phyloP scores from a whole-genome alignment of 1,139 yeast genomes.

The Geotrichum histeridarum region DNA sequence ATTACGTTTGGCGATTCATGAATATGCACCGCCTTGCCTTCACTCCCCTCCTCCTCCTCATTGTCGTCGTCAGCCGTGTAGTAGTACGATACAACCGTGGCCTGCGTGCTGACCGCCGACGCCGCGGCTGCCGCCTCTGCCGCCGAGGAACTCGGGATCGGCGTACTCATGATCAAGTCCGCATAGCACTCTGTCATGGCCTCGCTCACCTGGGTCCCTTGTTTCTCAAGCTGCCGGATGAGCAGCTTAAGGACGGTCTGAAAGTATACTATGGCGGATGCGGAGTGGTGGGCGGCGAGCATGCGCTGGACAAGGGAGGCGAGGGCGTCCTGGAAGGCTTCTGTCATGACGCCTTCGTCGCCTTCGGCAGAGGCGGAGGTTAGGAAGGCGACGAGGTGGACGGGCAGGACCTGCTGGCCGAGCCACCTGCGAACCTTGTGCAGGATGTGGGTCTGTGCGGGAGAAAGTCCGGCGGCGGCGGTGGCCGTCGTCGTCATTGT shows the following conservation, averaged over 20 bases:
- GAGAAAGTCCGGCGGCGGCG: background rate
- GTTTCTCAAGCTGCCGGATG: conserved; percentile 11
- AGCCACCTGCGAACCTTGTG: background rate
- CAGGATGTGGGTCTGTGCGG: no score
- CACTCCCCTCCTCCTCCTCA: no score
- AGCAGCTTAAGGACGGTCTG: conserved; percentile 13
- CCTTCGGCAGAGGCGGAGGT: background rate
- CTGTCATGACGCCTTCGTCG: background rate
- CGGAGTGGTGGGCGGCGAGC: background rate
- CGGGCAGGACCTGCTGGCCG: conserved; percentile 11
- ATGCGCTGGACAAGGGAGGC: background rate
- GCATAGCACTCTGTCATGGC: conserved; percentile 11
- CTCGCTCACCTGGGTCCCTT: background rate
- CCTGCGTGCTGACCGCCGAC: background rate
- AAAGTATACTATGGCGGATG: conserved; percentile 6
- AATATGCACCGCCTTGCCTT: background rate
- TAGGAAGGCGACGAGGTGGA: background rate
- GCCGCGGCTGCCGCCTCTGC: background rate
- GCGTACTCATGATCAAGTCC: conserved; percentile 5
- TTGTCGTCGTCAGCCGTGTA: background rate
- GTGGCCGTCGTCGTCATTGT: background rate
- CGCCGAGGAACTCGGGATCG: background rate
- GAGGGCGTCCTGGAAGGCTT: background rate
- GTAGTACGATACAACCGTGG: conserved; percentile 1
- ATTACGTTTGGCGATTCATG: conserved; percentile 59